Evolutionary conservation across 257 asterid genomes (phyloP), one percentile per base, ranked within the genome.

Genomic region (Schizonepeta tenuifolia): DNA sequence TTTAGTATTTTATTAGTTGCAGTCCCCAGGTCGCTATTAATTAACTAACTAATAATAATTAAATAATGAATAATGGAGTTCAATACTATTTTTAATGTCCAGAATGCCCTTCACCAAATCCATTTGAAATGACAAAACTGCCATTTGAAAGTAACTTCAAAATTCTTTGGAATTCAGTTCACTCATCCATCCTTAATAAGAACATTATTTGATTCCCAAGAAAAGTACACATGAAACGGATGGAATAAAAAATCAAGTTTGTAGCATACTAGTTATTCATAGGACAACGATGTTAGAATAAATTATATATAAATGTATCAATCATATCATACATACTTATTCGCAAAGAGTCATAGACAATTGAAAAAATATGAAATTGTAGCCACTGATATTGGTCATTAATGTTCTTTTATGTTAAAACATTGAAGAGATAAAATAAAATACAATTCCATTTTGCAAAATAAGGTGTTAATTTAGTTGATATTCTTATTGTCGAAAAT

Each of bases 101-200:
- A 53, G 46, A 67, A 36, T 80, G 67, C 74, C 81, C 81, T 67
- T 80, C 49, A 36, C 33, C 54, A 3, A 15, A 13, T 62, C 57
- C 17, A n/a, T 10, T n/a, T 18, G 10, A 60, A 62, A 21, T 80
- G 78, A 76, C 76, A 55, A 44, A 75, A 72, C 4, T 80, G 70
- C 73, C 81, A 21, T 47, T 71, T 15, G 53, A 50, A 9, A 4
- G 43, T 40, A 18, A 46, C 69, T 55, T 33, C 10, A 54, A 31
- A 17, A 51, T 61, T 73, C 76, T 21, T 72, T 72, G 78, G 46
- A 15, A 35, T 65, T 11, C 9, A 4, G 14, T 28, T 57, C 73
- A 44, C 68, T 60, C 67, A 26, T 59, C 66, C 18, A 20, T 49
- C 26, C 60, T 8, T 50, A n/a, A 49, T 5, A 12, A 9, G n/a